These are phyloP conservation scores for Beauveria bassiana DNA, from an alignment of 2,329 filamentous ascomycete species.

Conservation along the genomic window DNA sequence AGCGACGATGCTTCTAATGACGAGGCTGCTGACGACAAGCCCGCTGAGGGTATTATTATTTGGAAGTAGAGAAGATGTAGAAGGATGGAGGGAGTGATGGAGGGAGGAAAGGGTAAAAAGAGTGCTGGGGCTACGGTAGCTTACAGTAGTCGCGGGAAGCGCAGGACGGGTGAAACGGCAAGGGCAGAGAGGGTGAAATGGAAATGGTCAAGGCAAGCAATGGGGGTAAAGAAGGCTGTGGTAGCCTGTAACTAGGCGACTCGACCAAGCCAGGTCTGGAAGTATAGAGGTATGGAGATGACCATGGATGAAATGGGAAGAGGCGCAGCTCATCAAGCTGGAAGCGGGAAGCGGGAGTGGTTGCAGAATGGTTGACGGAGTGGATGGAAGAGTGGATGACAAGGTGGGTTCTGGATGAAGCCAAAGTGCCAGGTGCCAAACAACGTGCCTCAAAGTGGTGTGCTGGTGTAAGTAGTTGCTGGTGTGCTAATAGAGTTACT, in stretches of 20 bases:
- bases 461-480: no score
- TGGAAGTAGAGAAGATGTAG: not conserved
- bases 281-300: not conserved
- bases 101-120: not conserved
- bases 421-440: not conserved
- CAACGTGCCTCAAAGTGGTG: no score
- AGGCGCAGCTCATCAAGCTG: not conserved
- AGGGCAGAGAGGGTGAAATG: not conserved
- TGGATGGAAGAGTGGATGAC: not conserved
- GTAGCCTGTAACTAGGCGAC: not conserved
- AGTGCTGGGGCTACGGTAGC: not conserved
- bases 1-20: not conserved
- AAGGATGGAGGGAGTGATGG: not conserved
- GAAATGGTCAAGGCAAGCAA: not conserved
- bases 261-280: not conserved
- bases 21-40: not conserved
- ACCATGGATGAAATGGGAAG: not conserved
- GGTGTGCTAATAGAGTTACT: not conserved
- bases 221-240: not conserved
- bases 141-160: not conserved
- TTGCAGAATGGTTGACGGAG: not conserved
- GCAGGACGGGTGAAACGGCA: conserved; percentile 1
- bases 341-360: not conserved
- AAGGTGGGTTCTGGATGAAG: not conserved
- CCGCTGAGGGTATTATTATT: not conserved